phyloP scores from a whole-genome alignment of 2,329 filamentous ascomycete genomes.

The Epichloe baconii region DNA sequence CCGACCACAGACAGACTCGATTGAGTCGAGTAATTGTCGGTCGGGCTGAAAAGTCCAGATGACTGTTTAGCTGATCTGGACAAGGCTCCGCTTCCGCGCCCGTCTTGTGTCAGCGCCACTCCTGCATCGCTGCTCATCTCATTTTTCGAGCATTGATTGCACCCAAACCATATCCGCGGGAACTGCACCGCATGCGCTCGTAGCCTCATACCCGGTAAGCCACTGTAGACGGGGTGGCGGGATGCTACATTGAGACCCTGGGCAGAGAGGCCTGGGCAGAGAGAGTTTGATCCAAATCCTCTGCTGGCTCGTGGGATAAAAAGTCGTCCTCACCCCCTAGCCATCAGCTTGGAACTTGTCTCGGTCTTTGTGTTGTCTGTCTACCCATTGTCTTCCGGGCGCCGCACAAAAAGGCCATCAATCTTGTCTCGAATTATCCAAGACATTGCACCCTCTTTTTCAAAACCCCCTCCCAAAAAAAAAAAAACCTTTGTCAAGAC shows the following conservation, averaged over 20 bases:
- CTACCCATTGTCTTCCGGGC: slow-evolving; percentile 3
- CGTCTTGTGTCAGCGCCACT: not conserved
- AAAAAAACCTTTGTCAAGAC: not conserved
- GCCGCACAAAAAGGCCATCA: not conserved
- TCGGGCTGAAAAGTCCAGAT: not conserved
- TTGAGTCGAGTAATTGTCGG: not conserved
- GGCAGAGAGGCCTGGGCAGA: not conserved
- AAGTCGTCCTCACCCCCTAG: slow-evolving; percentile 2
- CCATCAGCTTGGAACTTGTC: not conserved
- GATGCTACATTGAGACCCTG: slow-evolving; percentile 2
- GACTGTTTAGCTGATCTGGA: not conserved
- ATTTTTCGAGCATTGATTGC: not conserved
- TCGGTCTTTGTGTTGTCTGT: slow-evolving; percentile 1
- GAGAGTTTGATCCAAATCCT: slow-evolving; percentile 1
- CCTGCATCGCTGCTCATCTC: slow-evolving; percentile 1
- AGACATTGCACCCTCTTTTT: not conserved
- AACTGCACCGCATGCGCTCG: not conserved
- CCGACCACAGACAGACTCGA: too few species aligned
- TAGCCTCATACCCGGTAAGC: not conserved
- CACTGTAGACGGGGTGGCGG: not conserved
- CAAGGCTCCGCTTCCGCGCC: slow-evolving; percentile 1
- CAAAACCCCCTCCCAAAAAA: too few species aligned
- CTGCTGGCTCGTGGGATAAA: slow-evolving; percentile 6
- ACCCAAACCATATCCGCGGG: not conserved
- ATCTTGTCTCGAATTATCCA: slow-evolving; percentile 1